These are phyloP conservation scores for Cutaneotrichosporon sp. DNA, from an alignment of 1,284 basidiomycete genomes.

Conservation along the genomic window DNA sequence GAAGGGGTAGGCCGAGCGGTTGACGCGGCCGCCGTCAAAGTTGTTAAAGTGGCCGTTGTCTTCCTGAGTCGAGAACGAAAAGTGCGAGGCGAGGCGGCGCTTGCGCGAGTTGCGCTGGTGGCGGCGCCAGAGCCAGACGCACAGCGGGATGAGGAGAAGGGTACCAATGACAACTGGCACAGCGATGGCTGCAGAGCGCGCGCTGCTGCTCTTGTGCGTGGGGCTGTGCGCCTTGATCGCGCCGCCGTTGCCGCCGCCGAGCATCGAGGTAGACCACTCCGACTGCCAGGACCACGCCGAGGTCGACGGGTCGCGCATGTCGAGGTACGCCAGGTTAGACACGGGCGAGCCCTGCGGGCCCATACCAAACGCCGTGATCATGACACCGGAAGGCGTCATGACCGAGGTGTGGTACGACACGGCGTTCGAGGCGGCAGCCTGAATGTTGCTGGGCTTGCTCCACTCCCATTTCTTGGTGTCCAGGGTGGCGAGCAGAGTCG, in stretches of 20 bases:
- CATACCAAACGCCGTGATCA: conserved; percentile 46
- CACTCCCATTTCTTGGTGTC: conserved; percentile 45
- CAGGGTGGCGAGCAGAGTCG: conserved; percentile 35
- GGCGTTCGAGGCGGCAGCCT: conserved; percentile 35
- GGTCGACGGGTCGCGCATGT: conserved; percentile 37
- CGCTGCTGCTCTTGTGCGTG: conserved; percentile 16
- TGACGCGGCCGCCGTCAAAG: conserved; percentile 16
- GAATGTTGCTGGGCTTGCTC: conserved; percentile 40
- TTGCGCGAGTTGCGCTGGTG: conserved; percentile 37
- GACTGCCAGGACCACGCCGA: conserved; percentile 42
- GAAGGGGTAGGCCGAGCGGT: conserved; percentile 32
- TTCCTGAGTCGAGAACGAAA: conserved; percentile 43
- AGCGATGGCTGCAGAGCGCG: conserved; percentile 32
- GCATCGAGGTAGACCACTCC: conserved; percentile 37
- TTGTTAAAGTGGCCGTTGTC: conserved; percentile 28
- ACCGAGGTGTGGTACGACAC: conserved; percentile 44
- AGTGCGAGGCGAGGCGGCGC: conserved; percentile 45
- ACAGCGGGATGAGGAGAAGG: conserved; percentile 31
- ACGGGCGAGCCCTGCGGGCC: conserved; percentile 26
- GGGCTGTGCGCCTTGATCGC: conserved; percentile 4
- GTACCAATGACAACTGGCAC: conserved; percentile 37
- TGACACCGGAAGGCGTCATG: conserved; percentile 46
- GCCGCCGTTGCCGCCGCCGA: conserved; percentile 17
- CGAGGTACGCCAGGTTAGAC: conserved; percentile 40
- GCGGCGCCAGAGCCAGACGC: conserved; percentile 38